A percentile compares a stretch with the other conserved stretches of the same genome.
Evolutionary conservation across 257 asterid species (phyloP).

Genomic region (Ophiorrhiza pumila): DNA sequence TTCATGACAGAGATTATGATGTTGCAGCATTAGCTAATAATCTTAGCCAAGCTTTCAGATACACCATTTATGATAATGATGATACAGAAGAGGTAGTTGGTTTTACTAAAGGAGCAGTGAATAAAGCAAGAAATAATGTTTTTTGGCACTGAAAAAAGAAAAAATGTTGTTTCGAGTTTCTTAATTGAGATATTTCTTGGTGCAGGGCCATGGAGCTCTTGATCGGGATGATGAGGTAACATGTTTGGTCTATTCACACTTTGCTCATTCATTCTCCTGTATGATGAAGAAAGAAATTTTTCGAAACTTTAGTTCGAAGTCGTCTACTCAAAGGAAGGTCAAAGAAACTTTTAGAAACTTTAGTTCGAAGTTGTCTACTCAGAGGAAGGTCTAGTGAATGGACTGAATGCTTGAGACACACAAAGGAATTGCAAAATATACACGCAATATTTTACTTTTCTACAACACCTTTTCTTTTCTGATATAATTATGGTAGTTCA

Average conservation of each 20-base stretch:
- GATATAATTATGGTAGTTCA: slow-evolving; percentile 8
- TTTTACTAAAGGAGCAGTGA: neutral
- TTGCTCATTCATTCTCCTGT: slow-evolving; percentile 7
- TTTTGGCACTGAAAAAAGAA: neutral
- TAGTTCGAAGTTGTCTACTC: neutral
- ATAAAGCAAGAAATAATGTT: neutral
- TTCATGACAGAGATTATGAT: slow-evolving; percentile 87
- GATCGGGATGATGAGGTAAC: slow-evolving; percentile 93
- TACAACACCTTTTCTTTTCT: neutral
- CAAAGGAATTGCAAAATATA: neutral
- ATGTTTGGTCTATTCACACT: neutral
- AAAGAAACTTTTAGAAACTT: too few relatives aligned
- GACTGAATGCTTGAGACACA: neutral
- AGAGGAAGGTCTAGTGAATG: neutral
- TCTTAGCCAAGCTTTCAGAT: slow-evolving; percentile 87
- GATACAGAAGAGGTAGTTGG: slow-evolving; percentile 62
- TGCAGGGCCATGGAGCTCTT: slow-evolving; percentile 75
- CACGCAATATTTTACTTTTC: too few relatives aligned
- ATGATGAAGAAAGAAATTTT: neutral
- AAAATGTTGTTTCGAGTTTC: neutral
- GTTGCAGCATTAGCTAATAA: slow-evolving; percentile 88
- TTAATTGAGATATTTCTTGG: slow-evolving; percentile 20
- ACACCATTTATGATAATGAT: slow-evolving; percentile 73
- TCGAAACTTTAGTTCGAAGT: neutral
- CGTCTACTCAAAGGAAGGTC: neutral